Base-by-base conservation (phyloP, 2,329 filamentous ascomycete species). In the Aspergillus proliferans region DNA sequence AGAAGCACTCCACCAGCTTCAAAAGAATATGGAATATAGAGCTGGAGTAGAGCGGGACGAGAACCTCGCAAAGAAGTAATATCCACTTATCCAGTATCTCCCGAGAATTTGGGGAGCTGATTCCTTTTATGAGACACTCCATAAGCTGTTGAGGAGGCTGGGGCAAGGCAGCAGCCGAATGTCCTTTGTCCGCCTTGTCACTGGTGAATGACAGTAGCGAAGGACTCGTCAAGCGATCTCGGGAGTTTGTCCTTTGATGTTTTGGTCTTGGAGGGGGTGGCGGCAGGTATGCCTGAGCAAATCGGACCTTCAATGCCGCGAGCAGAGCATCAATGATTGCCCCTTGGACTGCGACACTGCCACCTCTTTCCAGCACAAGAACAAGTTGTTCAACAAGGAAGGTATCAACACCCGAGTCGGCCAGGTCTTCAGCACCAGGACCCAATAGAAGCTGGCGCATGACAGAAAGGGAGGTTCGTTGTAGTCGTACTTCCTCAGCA, bases 81-180 rank as follows among this genome's bases (percentile, higher is more conserved):
- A 96, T 84, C 94, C 94, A 98, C 64, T 88, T 91, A 59, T 97
- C 91, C 33, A 98, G 74, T 5, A 94, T 85, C 7, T 83, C 76
- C 4, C 88, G 83, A 57, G 88, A 91, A 47, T 77, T 83, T 2
- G 79, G 66, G 3, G 89, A 87, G 47, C 86, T 83, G 45, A 98
- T 84, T 0, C 90, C 93, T 42, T 84, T 82, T 52, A 89, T 84
- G 10, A 98, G 76, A 62, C 88, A 95, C 53, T 87, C 78, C n/a
- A 98, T 71, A 33, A 84, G 75, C 14, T 87, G 83, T 18, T 88
- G 87, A 3, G 84, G 80, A 14, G 72, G 70, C 22, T 65, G 69
- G 43, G 69, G 66, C 43, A 71, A 55, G 9, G 64, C 56, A 5
- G 66, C 57, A 12, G 68, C 55, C 19, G 55, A 55, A 14, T 55